Evolutionary conservation across 2,329 filamentous ascomycete species (phyloP).

Genomic region (Chaetomiaceae sp.): DNA sequence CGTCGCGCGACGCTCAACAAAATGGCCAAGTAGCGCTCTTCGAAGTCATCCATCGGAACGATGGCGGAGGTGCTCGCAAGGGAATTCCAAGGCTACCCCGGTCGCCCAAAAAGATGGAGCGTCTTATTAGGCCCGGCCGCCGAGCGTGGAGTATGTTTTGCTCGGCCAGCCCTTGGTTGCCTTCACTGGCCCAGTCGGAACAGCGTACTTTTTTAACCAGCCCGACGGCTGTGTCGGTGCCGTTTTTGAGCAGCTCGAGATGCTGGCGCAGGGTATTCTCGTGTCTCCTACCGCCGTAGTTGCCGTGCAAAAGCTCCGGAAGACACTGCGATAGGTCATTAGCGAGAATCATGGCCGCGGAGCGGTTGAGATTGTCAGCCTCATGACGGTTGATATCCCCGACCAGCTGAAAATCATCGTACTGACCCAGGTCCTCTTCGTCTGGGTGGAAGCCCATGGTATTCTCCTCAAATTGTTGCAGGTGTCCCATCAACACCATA

Average conservation of each 20-base stretch:
- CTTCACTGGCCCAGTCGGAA: too few relatives aligned
- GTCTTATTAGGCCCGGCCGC: too few relatives aligned
- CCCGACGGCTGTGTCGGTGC: neutral
- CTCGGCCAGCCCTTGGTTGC: too few relatives aligned
- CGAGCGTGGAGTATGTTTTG: too few relatives aligned
- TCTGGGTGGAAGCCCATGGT: neutral
- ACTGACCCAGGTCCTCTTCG: neutral
- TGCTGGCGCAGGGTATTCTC: neutral
- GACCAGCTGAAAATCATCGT: neutral
- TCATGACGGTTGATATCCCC: neutral
- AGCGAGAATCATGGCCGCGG: neutral
- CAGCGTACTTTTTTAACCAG: neutral
- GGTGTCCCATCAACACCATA: neutral
- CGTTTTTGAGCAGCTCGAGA: neutral
- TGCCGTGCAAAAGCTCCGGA: neutral
- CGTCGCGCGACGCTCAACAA: neutral
- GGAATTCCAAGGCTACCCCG: too few relatives aligned
- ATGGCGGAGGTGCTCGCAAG: too few relatives aligned
- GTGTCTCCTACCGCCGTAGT: neutral
- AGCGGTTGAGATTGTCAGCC: neutral
- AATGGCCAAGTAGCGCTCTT: too few relatives aligned
- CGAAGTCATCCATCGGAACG: too few relatives aligned
- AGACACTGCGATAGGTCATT: neutral
- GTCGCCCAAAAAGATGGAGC: too few relatives aligned
- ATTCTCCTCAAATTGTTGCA: neutral